Base-by-base conservation (phyloP, 2,329 filamentous ascomycete species). In the Xylaria sp. region DNA sequence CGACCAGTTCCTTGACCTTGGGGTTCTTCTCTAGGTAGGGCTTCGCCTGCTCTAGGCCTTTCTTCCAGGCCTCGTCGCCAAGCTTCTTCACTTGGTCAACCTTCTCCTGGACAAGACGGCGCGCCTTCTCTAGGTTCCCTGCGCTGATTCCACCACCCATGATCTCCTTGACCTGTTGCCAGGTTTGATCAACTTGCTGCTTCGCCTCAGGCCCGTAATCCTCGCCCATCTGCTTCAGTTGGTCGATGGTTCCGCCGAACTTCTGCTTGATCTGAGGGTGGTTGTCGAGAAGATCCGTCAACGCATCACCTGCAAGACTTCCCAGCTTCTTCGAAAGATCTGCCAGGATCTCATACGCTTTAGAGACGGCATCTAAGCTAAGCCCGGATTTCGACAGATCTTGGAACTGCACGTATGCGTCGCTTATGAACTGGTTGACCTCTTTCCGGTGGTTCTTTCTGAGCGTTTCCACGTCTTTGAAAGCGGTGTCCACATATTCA, bases 21-120 rank as follows among this genome's bases (percentile, higher is more conserved):
- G 88, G 87, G 71, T 84, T 89, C 78, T 91, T 91, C 62, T 91
- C 88, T 1, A 92, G 78, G 54, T 85, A 82, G 0, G 88, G 87
- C 76, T 89, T 85, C 34, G 84, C 85, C 71, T 90, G 78, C 72
- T 91, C 85, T 43, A 89, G 67, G 0, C 83, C 87, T 75, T 90
- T 88, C 60, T 85, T 77, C 86, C 86, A 92, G 0, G 85, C 84
- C 71, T 91, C 79, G 39, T 91, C 87, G 19, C 87, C 87, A 1
- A 90, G 72, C 71, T 87, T 81, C 72, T 83, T 79, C 26, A 91
- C 66, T 69, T 88, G 78, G 66, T 90, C 74, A 2, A 80, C 77
- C 80, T 90, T 91, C 46, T 92, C 87, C 55, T 91, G 78, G 1
- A 91, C 75, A 38, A 92, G 67, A 60, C 83, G 80, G 57, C 81